phyloP scores from a whole-genome alignment of 208 protist genomes.

The Trichomonas vaginalis region DNA sequence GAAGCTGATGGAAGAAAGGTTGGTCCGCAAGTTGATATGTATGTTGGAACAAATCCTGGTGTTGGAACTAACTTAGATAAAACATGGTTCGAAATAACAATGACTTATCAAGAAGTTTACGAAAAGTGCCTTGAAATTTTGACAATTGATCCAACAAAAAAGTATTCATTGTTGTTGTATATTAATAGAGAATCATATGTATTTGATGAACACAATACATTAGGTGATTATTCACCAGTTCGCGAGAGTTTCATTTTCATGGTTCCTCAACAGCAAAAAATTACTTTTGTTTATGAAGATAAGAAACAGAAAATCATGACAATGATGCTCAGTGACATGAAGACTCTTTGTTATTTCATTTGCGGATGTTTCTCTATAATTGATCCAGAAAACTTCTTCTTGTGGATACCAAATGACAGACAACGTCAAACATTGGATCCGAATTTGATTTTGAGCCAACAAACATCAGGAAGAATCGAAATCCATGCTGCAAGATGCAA shows the following conservation, averaged over 20 bases:
- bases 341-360: background rate
- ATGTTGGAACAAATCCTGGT: background rate
- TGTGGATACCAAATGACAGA: background rate
- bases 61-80: background rate
- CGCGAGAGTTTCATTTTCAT: background rate
- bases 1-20: background rate
- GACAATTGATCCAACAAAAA: background rate
- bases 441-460: background rate
- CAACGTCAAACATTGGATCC: background rate
- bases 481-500: background rate
- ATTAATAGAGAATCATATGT: background rate
- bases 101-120: background rate
- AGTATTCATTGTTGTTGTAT: background rate
- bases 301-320: background rate
- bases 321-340: background rate
- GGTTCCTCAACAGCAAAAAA: background rate
- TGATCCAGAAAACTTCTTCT: background rate
- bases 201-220: background rate
- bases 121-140: background rate
- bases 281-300: background rate
- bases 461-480: background rate
- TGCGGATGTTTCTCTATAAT: background rate
- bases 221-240: background rate
- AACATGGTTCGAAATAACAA: background rate
- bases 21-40: background rate